A percentile compares a stretch with the other conserved stretches of the same genome.
Evolutionary conservation across 441 rosid species (phyloP).

Genomic region (Hura crepitans): DNA sequence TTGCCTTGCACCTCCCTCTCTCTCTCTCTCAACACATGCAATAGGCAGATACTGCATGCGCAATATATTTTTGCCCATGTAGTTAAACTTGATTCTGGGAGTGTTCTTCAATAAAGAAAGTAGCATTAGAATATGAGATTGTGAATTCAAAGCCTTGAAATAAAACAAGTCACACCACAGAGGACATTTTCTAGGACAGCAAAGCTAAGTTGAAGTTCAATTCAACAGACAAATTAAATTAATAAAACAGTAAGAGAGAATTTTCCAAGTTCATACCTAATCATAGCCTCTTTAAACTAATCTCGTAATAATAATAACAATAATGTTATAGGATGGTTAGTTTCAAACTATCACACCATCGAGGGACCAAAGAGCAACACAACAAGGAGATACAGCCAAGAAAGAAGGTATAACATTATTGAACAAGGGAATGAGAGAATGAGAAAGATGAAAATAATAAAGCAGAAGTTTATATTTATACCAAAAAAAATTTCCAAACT

Average conservation of each 20-base stretch:
- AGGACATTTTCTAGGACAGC: background rate
- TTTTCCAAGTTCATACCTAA: constrained; percentile 26
- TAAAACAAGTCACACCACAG: background rate
- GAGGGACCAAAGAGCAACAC: constrained; percentile 14
- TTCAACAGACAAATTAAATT: background rate
- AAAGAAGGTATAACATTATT: constrained; percentile 41
- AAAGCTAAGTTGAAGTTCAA: background rate
- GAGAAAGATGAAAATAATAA: background rate
- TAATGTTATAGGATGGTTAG: background rate
- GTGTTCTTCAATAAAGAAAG: too few species aligned
- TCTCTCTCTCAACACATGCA: constrained; percentile 19
- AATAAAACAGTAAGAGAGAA: constrained; percentile 6
- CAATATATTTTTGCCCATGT: constrained; percentile 1
- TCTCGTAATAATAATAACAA: background rate
- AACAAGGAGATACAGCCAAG: constrained; percentile 34
- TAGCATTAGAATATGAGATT: too few species aligned
- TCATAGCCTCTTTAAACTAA: constrained; percentile 1
- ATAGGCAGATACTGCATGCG: background rate
- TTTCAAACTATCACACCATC: constrained; percentile 2
- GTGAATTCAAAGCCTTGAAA: background rate
- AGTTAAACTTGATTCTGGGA: background rate
- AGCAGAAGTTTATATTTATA: background rate
- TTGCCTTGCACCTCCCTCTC: background rate
- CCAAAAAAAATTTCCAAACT: background rate
- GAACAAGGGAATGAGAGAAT: constrained; percentile 13